Evolutionary conservation across 2,329 filamentous ascomycete genomes (phyloP).

Genomic region (Fusarium bactridioides): DNA sequence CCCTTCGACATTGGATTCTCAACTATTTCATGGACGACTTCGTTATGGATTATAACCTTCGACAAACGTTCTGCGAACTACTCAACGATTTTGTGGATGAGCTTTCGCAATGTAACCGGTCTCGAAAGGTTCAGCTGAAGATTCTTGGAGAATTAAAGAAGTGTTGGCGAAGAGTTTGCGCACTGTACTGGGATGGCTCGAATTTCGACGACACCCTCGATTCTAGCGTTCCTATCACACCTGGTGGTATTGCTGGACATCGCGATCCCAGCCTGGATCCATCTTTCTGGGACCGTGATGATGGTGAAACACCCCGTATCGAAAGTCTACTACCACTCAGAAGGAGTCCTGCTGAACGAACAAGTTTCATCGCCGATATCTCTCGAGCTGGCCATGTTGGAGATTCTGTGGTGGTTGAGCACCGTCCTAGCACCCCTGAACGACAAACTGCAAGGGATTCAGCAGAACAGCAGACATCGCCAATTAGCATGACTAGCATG

Average conservation of each 20-base stretch:
- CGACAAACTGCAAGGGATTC: slow-evolving; percentile 39
- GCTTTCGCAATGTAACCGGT: slow-evolving; percentile 54
- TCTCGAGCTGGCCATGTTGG: slow-evolving; percentile 55
- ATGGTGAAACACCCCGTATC: slow-evolving; percentile 55
- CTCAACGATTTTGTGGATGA: slow-evolving; percentile 75
- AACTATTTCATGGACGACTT: slow-evolving; percentile 99
- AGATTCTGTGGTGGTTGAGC: slow-evolving; percentile 55
- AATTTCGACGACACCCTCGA: slow-evolving; percentile 70
- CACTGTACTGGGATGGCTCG: slow-evolving; percentile 84
- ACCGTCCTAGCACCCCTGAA: slow-evolving; percentile 59
- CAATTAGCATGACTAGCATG: slow-evolving; percentile 65
- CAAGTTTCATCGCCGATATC: slow-evolving; percentile 57
- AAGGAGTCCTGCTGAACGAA: slow-evolving; percentile 37
- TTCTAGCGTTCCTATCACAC: slow-evolving; percentile 72
- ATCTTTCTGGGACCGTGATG: slow-evolving; percentile 59
- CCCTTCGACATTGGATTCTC: slow-evolving; percentile 93
- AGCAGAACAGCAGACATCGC: slow-evolving; percentile 50
- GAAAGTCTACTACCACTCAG: slow-evolving; percentile 49
- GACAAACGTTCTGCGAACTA: slow-evolving; percentile 79
- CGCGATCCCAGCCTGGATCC: slow-evolving; percentile 64
- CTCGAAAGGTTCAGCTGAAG: slow-evolving; percentile 71
- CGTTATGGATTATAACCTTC: slow-evolving; percentile 75
- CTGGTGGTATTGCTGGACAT: slow-evolving; percentile 75
- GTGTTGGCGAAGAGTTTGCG: slow-evolving; percentile 93
- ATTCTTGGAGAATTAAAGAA: slow-evolving; percentile 95